Base-by-base conservation (phyloP, 192 early-diverging fungal species). In the Coemansia sp. region DNA sequence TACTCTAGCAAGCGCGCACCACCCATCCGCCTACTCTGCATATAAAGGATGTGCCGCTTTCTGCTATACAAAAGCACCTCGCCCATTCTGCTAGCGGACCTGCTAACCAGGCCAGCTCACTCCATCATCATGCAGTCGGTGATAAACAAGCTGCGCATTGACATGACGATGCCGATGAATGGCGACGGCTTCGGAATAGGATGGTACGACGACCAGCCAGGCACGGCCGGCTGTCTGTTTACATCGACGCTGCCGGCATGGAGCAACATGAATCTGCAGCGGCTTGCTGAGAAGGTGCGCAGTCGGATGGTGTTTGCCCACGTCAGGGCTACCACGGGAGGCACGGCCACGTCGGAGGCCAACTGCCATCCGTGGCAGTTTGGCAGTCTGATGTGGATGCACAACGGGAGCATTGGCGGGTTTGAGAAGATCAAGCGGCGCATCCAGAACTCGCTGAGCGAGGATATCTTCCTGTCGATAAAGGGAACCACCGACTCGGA, bases 51-150 rank as follows among this genome's bases (percentile, higher is more conserved):
- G 89, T 92, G 89, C 71, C 86, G 90, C 37, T 87, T 92, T 70
- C 76, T 92, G 13, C 69, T 92, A 13, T 93, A 91, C 86, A 93
- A 93, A 75, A 90, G 90, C 77, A 90, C 90, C 65, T 78, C 81
- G 73, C 87, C 89, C 47, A 89, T 91, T 39, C 85, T 90, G 47
- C 83, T 92, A 52, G 89, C 89, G 18, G 85, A 92, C 72, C 77
- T 92, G 54, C 76, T 92, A 23, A 90, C 90, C 0, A 87, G 88
- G 59, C 91, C 91, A 0, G 86, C 86, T 3, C 90, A 92, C 61
- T 92, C 91, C 23, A 92, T 92, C 44, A 91, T 92, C 52, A 91
- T 90, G 77, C 91, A 93, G 75, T 91, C 90, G 59, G 89, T 91
- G 71, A 90, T 90, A 75, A 89, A 86, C 62, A 86, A 85, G 71